These are phyloP conservation scores for Plasmopara viticola DNA, from an alignment of 352 stramenopile genomes.

Conservation along the genomic window DNA sequence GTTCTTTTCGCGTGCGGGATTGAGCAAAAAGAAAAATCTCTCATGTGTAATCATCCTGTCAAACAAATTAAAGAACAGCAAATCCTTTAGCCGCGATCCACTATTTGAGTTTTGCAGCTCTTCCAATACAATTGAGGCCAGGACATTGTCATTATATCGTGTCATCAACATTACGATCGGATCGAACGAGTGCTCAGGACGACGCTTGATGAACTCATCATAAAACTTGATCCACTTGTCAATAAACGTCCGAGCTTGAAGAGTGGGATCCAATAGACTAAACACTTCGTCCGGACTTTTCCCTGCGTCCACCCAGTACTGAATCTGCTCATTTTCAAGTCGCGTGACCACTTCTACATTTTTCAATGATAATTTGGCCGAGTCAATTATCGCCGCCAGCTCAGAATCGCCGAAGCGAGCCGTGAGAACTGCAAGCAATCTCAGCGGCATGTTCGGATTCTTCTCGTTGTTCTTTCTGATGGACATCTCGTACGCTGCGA, in stretches of 20 bases:
- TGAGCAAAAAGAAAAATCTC: background rate
- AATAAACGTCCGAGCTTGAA: conserved; percentile 1
- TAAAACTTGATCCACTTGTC: conserved; percentile 3
- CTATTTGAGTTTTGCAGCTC: conserved; percentile 1
- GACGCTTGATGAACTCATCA: background rate
- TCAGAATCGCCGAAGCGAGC: conserved; percentile 8
- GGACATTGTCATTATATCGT: background rate
- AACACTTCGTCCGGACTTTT: conserved; percentile 11
- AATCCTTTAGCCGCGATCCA: conserved; percentile 2
- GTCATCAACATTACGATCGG: conserved; percentile 2
- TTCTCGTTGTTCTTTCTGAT: conserved; percentile 8
- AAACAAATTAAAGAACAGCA: conserved; percentile 9
- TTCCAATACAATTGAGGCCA: background rate
- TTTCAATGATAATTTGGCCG: conserved; percentile 2
- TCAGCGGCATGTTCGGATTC: conserved; percentile 4
- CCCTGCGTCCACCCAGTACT: background rate
- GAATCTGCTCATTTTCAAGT: conserved; percentile 6
- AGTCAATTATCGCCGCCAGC: conserved; percentile 9
- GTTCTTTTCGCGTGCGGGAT: background rate
- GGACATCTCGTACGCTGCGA: conserved; percentile 9
- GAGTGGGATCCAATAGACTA: conserved; percentile 1
- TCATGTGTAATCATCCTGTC: conserved; percentile 1
- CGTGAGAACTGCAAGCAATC: conserved; percentile 4
- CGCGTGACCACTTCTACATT: conserved; percentile 1
- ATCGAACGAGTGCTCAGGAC: background rate